Evolutionary conservation across 2,329 filamentous ascomycete genomes (phyloP), one percentile per base, ranked within the genome.

Genomic region (Xylariaceae sp.): DNA sequence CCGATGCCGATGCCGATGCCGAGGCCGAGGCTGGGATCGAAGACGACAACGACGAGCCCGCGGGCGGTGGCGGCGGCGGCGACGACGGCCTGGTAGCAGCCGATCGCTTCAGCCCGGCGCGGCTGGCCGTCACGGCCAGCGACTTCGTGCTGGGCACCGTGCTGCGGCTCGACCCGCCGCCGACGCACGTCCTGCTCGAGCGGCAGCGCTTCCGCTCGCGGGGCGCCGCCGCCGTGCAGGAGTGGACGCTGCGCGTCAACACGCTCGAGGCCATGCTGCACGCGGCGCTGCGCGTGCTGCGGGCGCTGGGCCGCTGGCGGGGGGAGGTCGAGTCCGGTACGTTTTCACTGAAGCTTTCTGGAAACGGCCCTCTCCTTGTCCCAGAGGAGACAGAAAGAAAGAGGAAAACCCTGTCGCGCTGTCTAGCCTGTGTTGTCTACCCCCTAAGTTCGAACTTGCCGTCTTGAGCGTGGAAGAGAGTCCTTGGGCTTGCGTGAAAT

Each of bases 171-270:
- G 55, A 65, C 0, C 83, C 77, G 4, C 70, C 77, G 4, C 84
- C 85, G 0, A 78, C 77, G 3, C 70, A 82, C 33, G 65, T 93
- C 19, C 63, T 92, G 2, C 87, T 93, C 37, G 72, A 76, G 52
- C 63, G 67, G 13, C 72, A 77, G 48, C 68, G 72, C 4, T 74
- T 67, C 49, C 77, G 86, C 3, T 79, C 76, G 3, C 70, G 68
- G n/a, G 74, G 81, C 7, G 68, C 63, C 0, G 61, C 73, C 0
- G 71, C 77, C 0, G 77, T 93, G 2, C 74, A 79, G 39, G 84
- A 93, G 58, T 93, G 86, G 86, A 90, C 85, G 3, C 55, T 92
- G 25, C 68, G 84, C 2, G 85, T 93, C 7, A 90, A 90, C 45
- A 80, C 83, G 49, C 70, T 93, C 15, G 86, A 93, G 56, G 76